Conservation (phyloP, 805 yeast species). For the Ogataea degrootiae region DNA sequence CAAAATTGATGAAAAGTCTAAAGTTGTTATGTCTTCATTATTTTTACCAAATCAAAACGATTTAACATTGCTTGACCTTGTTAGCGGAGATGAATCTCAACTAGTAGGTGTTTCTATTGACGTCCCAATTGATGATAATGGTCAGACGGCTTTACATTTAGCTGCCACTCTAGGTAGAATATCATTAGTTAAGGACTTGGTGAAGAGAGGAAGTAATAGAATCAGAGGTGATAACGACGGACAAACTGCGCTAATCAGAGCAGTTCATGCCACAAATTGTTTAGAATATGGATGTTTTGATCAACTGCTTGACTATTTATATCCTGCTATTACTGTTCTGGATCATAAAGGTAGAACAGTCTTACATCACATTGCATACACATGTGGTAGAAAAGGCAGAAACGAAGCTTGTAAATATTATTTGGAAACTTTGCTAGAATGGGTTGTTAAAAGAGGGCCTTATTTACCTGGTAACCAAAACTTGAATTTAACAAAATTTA, state of each 20-base stretch:
- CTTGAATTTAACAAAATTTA: constrained; percentile 51
- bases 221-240: constrained; percentile 75
- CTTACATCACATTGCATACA: constrained; percentile 79
- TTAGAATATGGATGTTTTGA: constrained; percentile 75
- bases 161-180: constrained; percentile 86
- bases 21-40: constrained; percentile 42
- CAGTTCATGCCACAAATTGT: constrained; percentile 79
- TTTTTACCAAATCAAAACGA: constrained; percentile 40
- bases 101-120: constrained; percentile 53
- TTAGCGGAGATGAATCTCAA: constrained; percentile 24
- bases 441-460: constrained; percentile 61
- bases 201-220: constrained; percentile 63
- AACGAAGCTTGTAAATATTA: constrained; percentile 71
- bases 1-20: constrained; percentile 27
- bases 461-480: constrained; percentile 38
- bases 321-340: constrained; percentile 63
- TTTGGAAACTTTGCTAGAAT: constrained; percentile 64
- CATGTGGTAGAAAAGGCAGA: constrained; percentile 73
- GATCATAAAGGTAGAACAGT: constrained; percentile 76
- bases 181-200: constrained; percentile 61
- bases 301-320: constrained; percentile 62
- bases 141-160: constrained; percentile 94
- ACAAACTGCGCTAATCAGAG: constrained; percentile 80
- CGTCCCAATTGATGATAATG: constrained; percentile 87
- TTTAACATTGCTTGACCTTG: constrained; percentile 22